Evolutionary conservation across 768 basidiomycete genomes (phyloP).

Genomic region (Rhodotorula paludigena): DNA sequence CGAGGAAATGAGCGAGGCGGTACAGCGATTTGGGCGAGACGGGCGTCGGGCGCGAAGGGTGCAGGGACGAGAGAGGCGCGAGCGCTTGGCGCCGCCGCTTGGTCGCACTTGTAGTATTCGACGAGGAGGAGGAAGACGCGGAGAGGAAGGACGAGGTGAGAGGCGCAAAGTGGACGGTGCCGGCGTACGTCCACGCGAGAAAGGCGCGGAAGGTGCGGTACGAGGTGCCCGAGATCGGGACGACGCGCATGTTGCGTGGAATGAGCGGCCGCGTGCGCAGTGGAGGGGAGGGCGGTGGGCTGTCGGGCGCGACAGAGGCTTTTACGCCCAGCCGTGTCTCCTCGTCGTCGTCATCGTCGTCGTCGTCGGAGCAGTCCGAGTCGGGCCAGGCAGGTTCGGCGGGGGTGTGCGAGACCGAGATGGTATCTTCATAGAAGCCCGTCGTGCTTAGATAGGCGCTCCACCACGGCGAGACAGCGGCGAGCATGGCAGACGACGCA

Average conservation of each 20-base stretch:
- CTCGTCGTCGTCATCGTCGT: constrained; percentile 2
- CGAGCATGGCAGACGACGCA: constrained; percentile 5
- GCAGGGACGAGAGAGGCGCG: background rate
- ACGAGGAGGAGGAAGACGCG: background rate
- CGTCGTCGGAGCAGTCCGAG: constrained; percentile 14
- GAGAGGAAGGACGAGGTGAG: constrained; percentile 21
- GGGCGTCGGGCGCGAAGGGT: background rate
- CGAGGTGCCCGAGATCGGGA: constrained; percentile 14
- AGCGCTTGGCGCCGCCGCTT: background rate
- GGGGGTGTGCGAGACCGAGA: background rate
- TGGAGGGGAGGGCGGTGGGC: background rate
- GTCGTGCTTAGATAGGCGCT: background rate
- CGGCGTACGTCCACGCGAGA: constrained; percentile 7
- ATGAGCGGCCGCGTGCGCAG: background rate
- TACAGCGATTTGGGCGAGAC: constrained; percentile 25
- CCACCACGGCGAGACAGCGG: constrained; percentile 24
- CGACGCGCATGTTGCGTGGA: background rate
- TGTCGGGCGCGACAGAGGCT: background rate
- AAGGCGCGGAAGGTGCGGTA: constrained; percentile 20
- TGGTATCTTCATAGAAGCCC: constrained; percentile 6
- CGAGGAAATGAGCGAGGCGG: constrained; percentile 30
- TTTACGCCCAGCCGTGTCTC: background rate
- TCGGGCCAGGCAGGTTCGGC: background rate
- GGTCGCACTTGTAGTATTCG: background rate
- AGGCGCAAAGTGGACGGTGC: constrained; percentile 7